phyloP scores from a whole-genome alignment of 2,329 filamentous ascomycete genomes.

The Davidsoniella eucalypti region DNA sequence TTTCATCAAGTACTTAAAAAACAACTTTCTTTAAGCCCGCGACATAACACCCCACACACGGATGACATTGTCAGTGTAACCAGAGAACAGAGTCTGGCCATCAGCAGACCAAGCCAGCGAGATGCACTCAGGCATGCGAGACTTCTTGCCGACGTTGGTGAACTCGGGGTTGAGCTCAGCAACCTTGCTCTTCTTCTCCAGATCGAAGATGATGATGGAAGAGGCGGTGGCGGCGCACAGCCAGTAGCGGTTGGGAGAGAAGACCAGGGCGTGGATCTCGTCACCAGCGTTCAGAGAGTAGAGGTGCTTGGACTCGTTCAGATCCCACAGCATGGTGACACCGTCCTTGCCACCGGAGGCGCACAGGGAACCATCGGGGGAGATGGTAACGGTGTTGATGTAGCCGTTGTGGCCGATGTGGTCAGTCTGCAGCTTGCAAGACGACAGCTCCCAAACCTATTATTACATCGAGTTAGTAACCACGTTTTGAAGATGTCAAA shows the following conservation, averaged over 20 bases:
- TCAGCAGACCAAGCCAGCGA: conserved; percentile 95
- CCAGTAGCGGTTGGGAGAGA: conserved; percentile 99
- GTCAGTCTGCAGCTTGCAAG: conserved; percentile 99
- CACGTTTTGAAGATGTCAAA: too few relatives aligned
- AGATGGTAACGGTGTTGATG: conserved; percentile 99
- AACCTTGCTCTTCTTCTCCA: conserved; percentile 99
- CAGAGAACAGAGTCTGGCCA: conserved; percentile 97
- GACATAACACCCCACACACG: conserved; percentile 97
- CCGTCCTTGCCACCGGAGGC: conserved; percentile 99
- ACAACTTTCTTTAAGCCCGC: conserved; percentile 46
- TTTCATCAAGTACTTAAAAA: conserved; percentile 14
- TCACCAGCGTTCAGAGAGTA: conserved; percentile 97
- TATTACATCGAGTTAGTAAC: background rate
- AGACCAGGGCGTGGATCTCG: conserved; percentile 99
- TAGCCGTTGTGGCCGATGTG: conserved; percentile 99
- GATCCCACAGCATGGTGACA: conserved; percentile 99
- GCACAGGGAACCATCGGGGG: conserved; percentile 96
- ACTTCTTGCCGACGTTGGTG: conserved; percentile 93
- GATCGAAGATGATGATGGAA: conserved; percentile 99
- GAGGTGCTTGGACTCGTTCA: conserved; percentile 99
- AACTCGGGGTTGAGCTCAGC: conserved; percentile 98
- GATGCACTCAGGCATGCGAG: conserved; percentile 95
- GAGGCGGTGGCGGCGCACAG: conserved; percentile 93
- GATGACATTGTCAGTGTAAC: conserved; percentile 99
- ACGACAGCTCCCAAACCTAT: conserved; percentile 97